These are phyloP conservation scores for Lunasporangiospora selenospora DNA, from an alignment of 192 early-diverging fungal genomes.

Conservation along the genomic window DNA sequence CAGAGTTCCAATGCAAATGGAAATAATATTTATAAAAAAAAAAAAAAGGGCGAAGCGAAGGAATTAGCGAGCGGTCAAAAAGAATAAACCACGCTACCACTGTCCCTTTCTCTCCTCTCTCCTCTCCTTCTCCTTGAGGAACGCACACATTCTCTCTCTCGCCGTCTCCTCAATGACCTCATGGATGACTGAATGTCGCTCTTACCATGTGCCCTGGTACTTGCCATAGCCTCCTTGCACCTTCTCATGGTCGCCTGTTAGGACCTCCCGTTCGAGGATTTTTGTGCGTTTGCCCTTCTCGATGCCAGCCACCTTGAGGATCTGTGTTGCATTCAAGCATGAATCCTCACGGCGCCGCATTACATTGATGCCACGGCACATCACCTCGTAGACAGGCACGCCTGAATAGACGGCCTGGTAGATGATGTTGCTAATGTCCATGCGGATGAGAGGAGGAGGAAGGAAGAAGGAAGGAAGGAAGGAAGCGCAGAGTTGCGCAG, in stretches of 20 bases:
- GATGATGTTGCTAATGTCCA: conserved; percentile 10
- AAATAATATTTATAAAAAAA: not conserved
- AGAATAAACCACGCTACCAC: too few species aligned
- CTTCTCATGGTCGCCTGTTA: conserved; percentile 81
- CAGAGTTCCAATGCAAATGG: not conserved
- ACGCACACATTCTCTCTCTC: too few species aligned
- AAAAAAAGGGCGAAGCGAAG: not conserved
- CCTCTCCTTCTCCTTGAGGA: not conserved
- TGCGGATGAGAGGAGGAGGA: not conserved
- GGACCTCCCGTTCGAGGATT: conserved; percentile 83
- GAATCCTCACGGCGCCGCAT: conserved; percentile 79
- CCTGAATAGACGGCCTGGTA: conserved; percentile 60
- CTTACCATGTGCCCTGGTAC: conserved; percentile 83
- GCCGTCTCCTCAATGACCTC: not conserved
- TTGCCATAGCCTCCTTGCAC: conserved; percentile 96
- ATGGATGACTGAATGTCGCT: not conserved
- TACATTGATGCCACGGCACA: conserved; percentile 68
- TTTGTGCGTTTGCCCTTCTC: conserved; percentile 83
- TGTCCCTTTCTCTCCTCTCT: not conserved
- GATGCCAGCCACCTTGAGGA: conserved; percentile 83
- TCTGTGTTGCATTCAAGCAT: conserved; percentile 87
- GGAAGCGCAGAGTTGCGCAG: not conserved
- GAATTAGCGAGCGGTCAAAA: not conserved
- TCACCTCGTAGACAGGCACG: conserved; percentile 77
- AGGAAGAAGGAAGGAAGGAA: not conserved